Evolutionary conservation across 176 grass and related monocot genomes (phyloP).

Genomic region (Alloteropsis semialata): DNA sequence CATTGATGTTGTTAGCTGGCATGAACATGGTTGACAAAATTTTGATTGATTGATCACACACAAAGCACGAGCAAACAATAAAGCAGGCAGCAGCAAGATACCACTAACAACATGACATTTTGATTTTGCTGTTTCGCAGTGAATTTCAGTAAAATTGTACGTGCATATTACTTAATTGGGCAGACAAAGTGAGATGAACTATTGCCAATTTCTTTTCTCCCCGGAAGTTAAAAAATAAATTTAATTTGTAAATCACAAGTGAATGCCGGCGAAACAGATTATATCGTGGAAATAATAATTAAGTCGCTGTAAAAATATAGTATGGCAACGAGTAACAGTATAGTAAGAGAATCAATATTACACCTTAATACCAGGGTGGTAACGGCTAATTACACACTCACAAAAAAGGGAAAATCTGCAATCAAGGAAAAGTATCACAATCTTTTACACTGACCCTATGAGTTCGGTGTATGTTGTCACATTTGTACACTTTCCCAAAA

Average conservation of each 20-base stretch:
- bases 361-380: not conserved
- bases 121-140: not conserved
- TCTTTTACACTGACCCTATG: not conserved
- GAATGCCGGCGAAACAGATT: not conserved
- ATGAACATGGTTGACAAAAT: not conserved
- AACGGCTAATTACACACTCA: not conserved
- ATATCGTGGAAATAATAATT: not conserved
- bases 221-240: not conserved
- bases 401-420: not conserved
- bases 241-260: not conserved
- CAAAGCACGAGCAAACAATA: not conserved
- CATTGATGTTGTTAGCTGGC: not conserved
- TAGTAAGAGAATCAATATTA: not conserved
- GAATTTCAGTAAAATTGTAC: not conserved
- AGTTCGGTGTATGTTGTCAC: not conserved
- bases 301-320: not conserved
- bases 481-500: not conserved
- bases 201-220: not conserved
- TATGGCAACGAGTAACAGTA: not conserved
- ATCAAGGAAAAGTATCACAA: not conserved
- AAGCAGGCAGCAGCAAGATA: too few species aligned
- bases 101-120: not conserved
- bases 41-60: not conserved
- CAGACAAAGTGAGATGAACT: not conserved
- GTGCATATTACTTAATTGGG: not conserved